Conservation (phyloP, 2,329 filamentous ascomycete species). For the Verticillium klebahnii region DNA sequence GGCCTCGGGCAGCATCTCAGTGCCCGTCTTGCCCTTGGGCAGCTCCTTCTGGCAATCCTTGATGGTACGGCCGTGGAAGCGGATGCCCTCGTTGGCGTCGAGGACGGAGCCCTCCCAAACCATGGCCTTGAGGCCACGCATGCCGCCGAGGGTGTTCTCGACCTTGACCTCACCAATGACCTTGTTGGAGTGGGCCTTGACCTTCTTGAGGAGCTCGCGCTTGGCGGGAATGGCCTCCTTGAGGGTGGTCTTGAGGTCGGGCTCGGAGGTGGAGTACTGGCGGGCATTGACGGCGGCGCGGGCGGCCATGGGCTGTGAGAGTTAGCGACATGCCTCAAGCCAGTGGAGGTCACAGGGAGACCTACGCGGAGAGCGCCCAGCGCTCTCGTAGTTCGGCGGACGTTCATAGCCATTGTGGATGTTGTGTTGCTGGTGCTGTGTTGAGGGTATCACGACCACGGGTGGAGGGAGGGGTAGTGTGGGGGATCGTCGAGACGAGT, state of each 20-base stretch:
- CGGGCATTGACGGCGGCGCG: conserved; percentile 20
- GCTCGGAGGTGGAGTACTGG: conserved; percentile 71
- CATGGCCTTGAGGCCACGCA: conserved; percentile 97
- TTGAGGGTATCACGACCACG: not conserved
- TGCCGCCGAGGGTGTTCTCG: conserved; percentile 89
- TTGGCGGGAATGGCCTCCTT: conserved; percentile 84
- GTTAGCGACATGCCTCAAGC: conserved; percentile 2
- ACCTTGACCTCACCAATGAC: conserved; percentile 90
- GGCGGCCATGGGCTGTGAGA: conserved; percentile 12
- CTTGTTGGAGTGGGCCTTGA: conserved; percentile 80
- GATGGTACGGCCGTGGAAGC: conserved; percentile 96
- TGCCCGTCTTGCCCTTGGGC: conserved; percentile 86
- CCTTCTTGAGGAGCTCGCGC: conserved; percentile 86
- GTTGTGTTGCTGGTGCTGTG: conserved; percentile 2
- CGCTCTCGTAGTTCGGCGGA: conserved; percentile 57
- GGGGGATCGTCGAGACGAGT: not conserved
- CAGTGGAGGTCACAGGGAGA: not conserved
- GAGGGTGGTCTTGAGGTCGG: conserved; percentile 84
- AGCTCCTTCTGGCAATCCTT: conserved; percentile 94
- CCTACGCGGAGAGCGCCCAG: conserved; percentile 61
- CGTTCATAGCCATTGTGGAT: conserved; percentile 57
- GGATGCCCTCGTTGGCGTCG: conserved; percentile 94
- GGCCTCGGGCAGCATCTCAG: conserved; percentile 95
- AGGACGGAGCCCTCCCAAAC: conserved; percentile 98
- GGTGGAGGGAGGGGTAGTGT: not conserved